These are phyloP conservation scores for Starmerella etchellsii DNA, from an alignment of 805 yeast genomes.

Conservation along the genomic window DNA sequence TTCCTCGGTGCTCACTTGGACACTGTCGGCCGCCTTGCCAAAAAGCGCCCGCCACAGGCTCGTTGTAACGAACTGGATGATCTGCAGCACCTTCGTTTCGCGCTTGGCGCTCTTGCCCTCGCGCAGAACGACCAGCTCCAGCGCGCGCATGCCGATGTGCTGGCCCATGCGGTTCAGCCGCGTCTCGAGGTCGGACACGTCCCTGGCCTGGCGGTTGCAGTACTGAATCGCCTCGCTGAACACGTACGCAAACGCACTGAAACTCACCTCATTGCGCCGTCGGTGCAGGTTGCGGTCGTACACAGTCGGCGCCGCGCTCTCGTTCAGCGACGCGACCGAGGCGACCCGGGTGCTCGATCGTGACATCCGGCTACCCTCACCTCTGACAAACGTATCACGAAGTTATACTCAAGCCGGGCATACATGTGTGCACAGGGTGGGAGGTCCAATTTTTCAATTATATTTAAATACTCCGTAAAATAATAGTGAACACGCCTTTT, in stretches of 20 bases:
- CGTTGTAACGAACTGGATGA: constrained; percentile 58
- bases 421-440: too few relatives aligned
- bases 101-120: constrained; percentile 51
- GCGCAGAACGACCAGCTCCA: constrained; percentile 57
- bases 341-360: constrained; percentile 6
- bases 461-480: too few relatives aligned
- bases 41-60: constrained; percentile 62
- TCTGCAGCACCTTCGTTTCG: constrained; percentile 52
- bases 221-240: constrained; percentile 60
- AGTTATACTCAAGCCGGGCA: too few relatives aligned
- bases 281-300: constrained; percentile 61
- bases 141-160: constrained; percentile 55
- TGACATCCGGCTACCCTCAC: too few relatives aligned
- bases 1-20: constrained; percentile 57
- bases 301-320: constrained; percentile 25
- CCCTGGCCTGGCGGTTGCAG: constrained; percentile 47
- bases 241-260: constrained; percentile 54
- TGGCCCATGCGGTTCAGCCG: constrained; percentile 63
- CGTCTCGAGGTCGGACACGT: constrained; percentile 49
- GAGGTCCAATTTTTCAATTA: too few relatives aligned
- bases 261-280: constrained; percentile 51
- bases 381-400: too few relatives aligned
- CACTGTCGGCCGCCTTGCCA: constrained; percentile 58
- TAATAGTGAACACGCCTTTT: too few relatives aligned
- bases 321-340: constrained; percentile 4